Evolutionary conservation across 495 filamentous ascomycete species (phyloP), one percentile per base, ranked within the genome.

Genomic region (Talaromyces thailandensis): DNA sequence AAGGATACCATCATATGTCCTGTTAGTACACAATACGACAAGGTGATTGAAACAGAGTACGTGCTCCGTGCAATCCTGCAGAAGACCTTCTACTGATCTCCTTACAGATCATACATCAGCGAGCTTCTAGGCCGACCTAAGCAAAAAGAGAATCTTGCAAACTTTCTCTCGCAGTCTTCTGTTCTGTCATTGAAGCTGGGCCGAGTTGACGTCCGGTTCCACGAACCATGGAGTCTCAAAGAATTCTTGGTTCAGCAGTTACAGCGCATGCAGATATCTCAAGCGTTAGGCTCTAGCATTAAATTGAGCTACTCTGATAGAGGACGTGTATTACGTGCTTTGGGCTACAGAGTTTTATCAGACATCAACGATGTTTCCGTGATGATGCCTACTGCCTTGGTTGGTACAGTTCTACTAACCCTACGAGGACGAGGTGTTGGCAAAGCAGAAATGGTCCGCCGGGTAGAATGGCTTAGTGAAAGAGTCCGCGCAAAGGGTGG

Each of bases 1-100:
- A 79, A 93, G 61, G 94, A 98, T 71, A 89, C 91, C 16, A 89
- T 95, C 28, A 88, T 98, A 51, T 96, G 92, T 66, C 93, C 93
- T 3, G 94, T 98, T 29, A 93, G 89, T 71, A 96, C 92, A 2
- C 94, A 98, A 68, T 98, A 98, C 70, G 94, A 98, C 80, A 98
- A 97, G 67, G 94, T 98, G 56, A 90, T 98, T 55, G 94, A 98
- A 72, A 96, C 93, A 7, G 93, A 97, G 75, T 83, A 76, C 63
- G 78, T 51, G n/a, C 14, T 28, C 26, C 9, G 16, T 26, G 2
- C 6, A 26, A 40, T 43, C 14, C 23, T 28, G 21, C n/a, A 18
- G 25, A 26, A 23, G 21, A 32, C 25, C 1, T 50, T 4, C 2
- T n/a, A 21, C 55, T 32, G 14, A 32, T 6, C 48, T 16, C 5